Conservation (phyloP, 2,329 filamentous ascomycete genomes). For the Colletotrichum lentis region DNA sequence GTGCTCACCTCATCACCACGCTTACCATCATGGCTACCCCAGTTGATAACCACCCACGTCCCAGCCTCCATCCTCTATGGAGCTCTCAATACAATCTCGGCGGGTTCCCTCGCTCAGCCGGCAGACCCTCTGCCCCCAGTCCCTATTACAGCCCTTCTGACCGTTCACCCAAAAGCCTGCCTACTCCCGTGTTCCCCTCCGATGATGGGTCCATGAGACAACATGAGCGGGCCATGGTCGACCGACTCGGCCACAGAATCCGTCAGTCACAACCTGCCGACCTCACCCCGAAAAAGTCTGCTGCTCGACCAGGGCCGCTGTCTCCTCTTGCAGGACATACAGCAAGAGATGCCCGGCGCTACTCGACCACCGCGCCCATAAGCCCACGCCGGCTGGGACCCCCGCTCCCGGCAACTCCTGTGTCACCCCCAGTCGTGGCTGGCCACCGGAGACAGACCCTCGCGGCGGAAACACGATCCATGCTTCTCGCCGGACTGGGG, state of each 20-base stretch:
- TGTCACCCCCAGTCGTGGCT: constrained; percentile 26
- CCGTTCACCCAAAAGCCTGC: constrained; percentile 45
- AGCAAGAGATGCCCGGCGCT: constrained; percentile 10
- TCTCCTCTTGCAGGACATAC: constrained; percentile 32
- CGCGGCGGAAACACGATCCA: constrained; percentile 45
- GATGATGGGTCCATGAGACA: constrained; percentile 48
- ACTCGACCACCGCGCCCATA: constrained; percentile 20
- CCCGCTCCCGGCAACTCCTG: constrained; percentile 37
- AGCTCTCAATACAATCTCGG: constrained; percentile 44
- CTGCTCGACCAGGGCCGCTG: constrained; percentile 29
- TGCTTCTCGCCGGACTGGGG: constrained; percentile 44
- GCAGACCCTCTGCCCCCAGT: constrained; percentile 13
- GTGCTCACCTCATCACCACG: constrained; percentile 2
- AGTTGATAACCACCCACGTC: constrained; percentile 30
- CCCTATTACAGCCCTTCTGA: constrained; percentile 43
- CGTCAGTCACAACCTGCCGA: constrained; percentile 38
- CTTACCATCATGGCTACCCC: constrained; percentile 36
- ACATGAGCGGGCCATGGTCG: constrained; percentile 49
- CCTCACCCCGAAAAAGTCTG: constrained; percentile 26
- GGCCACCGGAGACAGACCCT: constrained; percentile 42
- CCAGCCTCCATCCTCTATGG: constrained; percentile 47
- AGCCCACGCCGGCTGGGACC: constrained; percentile 24
- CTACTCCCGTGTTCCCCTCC: constrained; percentile 48
- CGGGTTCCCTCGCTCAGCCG: constrained; percentile 38
- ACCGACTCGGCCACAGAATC: constrained; percentile 46